Evolutionary conservation across 148 eudicot genomes (phyloP).

Genomic region (Fagopyrum homotropicum): DNA sequence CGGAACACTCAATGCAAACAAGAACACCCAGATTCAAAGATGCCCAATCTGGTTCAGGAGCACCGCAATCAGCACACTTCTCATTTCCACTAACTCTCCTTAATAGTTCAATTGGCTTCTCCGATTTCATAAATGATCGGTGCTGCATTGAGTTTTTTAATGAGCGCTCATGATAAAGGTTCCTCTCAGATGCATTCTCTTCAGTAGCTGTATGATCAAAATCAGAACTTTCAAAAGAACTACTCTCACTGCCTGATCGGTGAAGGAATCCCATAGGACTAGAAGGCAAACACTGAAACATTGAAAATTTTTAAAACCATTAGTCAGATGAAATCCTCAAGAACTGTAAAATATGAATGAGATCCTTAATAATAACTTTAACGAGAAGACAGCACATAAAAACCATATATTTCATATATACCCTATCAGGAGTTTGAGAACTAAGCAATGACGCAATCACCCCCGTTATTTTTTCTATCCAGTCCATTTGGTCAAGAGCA

Average conservation of each 20-base stretch:
- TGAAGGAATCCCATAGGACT: constrained; percentile 87
- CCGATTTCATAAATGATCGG: constrained; percentile 51
- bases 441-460: constrained; percentile 94
- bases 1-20: constrained; percentile 98
- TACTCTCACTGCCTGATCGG: constrained; percentile 93
- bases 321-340: too few species aligned
- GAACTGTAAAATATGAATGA: background rate
- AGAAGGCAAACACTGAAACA: constrained; percentile 62
- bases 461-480: constrained; percentile 99
- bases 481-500: constrained; percentile 98
- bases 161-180: constrained; percentile 59
- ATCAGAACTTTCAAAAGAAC: constrained; percentile 91
- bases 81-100: constrained; percentile 85
- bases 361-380: constrained; percentile 5
- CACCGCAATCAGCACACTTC: constrained; percentile 97
- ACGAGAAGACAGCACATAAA: constrained; percentile 10
- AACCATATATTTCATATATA: constrained; percentile 24
- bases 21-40: constrained; percentile 95
- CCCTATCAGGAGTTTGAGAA: constrained; percentile 97
- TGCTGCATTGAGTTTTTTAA: constrained; percentile 62
- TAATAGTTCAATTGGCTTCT: constrained; percentile 75
- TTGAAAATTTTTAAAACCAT: background rate
- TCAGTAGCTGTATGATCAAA: constrained; percentile 68
- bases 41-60: constrained; percentile 98
- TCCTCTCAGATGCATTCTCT: constrained; percentile 68